Conservation (phyloP, 164 flowering plant species). For the Kingdonia uniflora region DNA sequence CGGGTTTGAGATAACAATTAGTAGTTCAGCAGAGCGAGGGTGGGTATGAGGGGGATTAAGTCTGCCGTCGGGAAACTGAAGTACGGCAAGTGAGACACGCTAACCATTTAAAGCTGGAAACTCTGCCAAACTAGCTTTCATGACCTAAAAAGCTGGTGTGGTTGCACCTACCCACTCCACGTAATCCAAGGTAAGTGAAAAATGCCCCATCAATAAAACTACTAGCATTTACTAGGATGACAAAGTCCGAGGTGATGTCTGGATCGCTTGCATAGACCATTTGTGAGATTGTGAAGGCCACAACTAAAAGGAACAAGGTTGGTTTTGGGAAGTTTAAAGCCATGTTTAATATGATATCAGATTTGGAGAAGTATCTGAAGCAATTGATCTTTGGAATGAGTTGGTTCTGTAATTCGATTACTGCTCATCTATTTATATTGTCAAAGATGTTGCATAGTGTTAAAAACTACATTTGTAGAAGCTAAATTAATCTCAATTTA, state of each 20-base stretch:
- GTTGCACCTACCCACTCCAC: not conserved
- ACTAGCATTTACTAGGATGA: constrained; percentile 8
- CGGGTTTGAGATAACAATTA: constrained; percentile 13
- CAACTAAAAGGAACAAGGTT: constrained; percentile 7
- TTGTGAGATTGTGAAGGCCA: constrained; percentile 7
- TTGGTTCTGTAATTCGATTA: not conserved
- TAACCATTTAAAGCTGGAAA: constrained; percentile 26
- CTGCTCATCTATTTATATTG: not conserved
- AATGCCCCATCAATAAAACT: constrained; percentile 11
- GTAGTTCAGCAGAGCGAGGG: constrained; percentile 27
- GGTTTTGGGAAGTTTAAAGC: not conserved
- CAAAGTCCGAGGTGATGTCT: constrained; percentile 14
- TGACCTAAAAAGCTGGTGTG: constrained; percentile 14
- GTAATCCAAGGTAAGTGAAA: constrained; percentile 24
- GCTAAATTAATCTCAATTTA: too few relatives aligned
- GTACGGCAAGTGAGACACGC: constrained; percentile 24
- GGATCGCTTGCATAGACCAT: constrained; percentile 15
- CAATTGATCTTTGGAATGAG: not conserved
- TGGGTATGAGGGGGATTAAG: constrained; percentile 28
- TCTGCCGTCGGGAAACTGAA: constrained; percentile 16
- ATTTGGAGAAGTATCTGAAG: not conserved
- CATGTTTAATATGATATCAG: not conserved
- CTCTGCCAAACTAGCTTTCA: constrained; percentile 23
- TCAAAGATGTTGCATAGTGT: not conserved
- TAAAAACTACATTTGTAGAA: too few relatives aligned